Conservation (phyloP, 202 grass and related monocot genomes). For the Brachypodium distachyon region DNA sequence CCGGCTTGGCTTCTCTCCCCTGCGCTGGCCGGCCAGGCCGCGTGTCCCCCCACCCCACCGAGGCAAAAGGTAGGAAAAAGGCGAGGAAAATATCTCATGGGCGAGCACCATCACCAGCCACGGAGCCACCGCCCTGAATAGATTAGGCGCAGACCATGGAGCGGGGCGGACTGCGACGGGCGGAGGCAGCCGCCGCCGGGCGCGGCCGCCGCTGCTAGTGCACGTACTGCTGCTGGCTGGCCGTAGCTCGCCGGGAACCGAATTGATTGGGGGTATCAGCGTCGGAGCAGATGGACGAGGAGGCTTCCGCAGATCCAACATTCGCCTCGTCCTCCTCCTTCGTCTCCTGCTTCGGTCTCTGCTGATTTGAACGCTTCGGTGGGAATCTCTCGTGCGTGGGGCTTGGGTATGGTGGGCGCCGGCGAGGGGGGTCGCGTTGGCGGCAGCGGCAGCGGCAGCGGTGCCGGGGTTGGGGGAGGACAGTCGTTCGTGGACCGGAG, state of each 20-base stretch:
- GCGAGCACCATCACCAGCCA: neutral
- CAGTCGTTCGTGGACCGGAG: slow-evolving; percentile 69
- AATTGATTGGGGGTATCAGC: neutral
- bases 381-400: neutral
- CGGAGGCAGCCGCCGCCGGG: slow-evolving; percentile 13
- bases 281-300: slow-evolving; percentile 10
- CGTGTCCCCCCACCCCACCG: neutral
- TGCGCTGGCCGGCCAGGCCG: neutral
- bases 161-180: neutral
- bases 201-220: neutral
- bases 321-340: neutral
- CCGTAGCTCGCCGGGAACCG: neutral
- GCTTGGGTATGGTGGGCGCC: slow-evolving; percentile 26
- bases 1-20: neutral
- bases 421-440: slow-evolving; percentile 21
- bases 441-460: neutral
- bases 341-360: neutral
- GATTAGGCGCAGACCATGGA: slow-evolving; percentile 23
- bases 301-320: slow-evolving; percentile 28
- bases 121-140: slow-evolving; percentile 9
- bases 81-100: slow-evolving; percentile 28
- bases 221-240: neutral
- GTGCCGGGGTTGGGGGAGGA: neutral
- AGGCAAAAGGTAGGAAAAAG: slow-evolving; percentile 16
- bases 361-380: slow-evolving; percentile 16